These are phyloP conservation scores for Suillus plorans DNA, from an alignment of 768 basidiomycete species.

Conservation along the genomic window DNA sequence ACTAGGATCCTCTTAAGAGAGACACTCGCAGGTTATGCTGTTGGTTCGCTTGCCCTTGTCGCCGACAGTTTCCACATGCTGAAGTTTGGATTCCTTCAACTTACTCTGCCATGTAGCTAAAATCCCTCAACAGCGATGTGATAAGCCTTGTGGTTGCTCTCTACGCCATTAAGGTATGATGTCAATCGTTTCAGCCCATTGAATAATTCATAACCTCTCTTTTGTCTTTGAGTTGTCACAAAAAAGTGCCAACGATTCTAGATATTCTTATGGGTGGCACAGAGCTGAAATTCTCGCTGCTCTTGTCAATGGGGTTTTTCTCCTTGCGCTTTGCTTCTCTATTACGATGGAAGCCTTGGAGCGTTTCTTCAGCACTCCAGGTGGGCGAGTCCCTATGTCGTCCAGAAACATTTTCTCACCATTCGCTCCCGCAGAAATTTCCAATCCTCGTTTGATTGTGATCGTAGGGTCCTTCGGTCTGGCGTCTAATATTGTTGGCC, in stretches of 20 bases:
- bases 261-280: conserved; percentile 99
- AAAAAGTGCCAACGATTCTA: conserved; percentile 56
- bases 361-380: conserved; percentile 83
- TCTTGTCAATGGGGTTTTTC: conserved; percentile 93
- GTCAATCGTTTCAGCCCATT: not conserved
- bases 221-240: conserved; percentile 56
- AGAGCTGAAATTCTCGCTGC: conserved; percentile 96
- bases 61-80: conserved; percentile 99
- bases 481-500: conserved; percentile 87
- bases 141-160: conserved; percentile 93
- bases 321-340: conserved; percentile 94
- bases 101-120: conserved; percentile 12
- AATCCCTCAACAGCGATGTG: conserved; percentile 70
- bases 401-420: not conserved
- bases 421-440: conserved; percentile 60
- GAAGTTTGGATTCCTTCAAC: conserved; percentile 57
- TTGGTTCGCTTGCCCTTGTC: conserved; percentile 91
- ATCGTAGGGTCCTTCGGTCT: conserved; percentile 88
- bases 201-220: not conserved
- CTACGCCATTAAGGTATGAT: conserved; percentile 80
- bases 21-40: conserved; percentile 73
- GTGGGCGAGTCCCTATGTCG: conserved; percentile 34
- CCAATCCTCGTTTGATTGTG: conserved; percentile 84
- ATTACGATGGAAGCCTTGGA: conserved; percentile 91
- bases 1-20: not conserved